phyloP scores from a whole-genome alignment of 495 filamentous ascomycete species.

The Cetradonia linearis region DNA sequence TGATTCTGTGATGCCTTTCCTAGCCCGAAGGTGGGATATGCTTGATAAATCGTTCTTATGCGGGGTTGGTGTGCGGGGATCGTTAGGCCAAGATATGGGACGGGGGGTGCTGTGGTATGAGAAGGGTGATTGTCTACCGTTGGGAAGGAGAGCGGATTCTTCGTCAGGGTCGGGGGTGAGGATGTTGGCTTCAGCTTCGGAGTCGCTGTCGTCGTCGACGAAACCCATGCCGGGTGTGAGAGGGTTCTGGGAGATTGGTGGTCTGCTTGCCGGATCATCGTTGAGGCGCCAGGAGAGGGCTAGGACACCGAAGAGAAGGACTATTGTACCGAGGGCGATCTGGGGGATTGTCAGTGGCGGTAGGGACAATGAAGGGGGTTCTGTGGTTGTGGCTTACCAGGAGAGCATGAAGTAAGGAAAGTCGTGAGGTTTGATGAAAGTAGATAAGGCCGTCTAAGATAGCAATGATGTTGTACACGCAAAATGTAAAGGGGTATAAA shows the following conservation, averaged over 20 bases:
- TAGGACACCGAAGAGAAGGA: conserved; percentile 79
- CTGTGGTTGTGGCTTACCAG: conserved; percentile 22
- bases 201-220: conserved; percentile 50
- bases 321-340: conserved; percentile 76
- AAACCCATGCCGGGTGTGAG: conserved; percentile 62
- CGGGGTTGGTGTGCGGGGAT: conserved; percentile 19
- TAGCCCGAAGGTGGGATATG: conserved; percentile 12
- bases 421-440: conserved; percentile 75
- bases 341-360: conserved; percentile 1
- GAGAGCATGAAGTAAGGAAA: conserved; percentile 58
- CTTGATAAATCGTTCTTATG: conserved; percentile 12
- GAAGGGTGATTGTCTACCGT: conserved; percentile 18
- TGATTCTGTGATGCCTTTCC: conserved; percentile 36
- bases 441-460: conserved; percentile 97
- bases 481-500: conserved; percentile 96
- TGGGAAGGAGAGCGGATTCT: conserved; percentile 32
- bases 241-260: conserved; percentile 49
- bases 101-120: conserved; percentile 4
- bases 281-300: conserved; percentile 90
- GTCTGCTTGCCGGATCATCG: conserved; percentile 48
- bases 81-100: conserved; percentile 10
- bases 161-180: conserved; percentile 31
- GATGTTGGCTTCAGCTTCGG: conserved; percentile 33
- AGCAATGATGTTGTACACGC: conserved; percentile 98
- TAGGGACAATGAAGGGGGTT: neutral